A percentile compares a stretch with the other conserved stretches of the same genome.
Conservation (phyloP, 164 flowering plant genomes). For the Annona squamosa region DNA sequence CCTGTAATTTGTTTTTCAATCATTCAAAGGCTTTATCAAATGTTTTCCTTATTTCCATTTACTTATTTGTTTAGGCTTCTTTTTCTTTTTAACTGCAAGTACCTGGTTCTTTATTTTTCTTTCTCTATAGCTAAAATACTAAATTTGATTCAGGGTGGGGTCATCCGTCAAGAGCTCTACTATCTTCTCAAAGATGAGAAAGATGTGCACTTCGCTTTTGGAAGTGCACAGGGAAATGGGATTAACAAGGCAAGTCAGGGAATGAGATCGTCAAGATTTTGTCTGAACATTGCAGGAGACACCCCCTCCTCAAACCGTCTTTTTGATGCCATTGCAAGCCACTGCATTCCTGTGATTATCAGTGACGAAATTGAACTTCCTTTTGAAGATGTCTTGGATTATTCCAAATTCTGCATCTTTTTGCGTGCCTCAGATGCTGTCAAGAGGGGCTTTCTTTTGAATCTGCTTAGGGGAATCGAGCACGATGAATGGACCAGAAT, state of each 20-base stretch:
- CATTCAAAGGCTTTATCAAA: neutral
- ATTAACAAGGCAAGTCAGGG: constrained; percentile 54
- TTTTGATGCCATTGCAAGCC: constrained; percentile 85
- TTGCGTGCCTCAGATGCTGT: constrained; percentile 63
- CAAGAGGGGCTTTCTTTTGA: constrained; percentile 49
- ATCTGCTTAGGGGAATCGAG: constrained; percentile 54
- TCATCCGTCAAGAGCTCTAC: constrained; percentile 76
- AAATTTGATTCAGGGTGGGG: constrained; percentile 54
- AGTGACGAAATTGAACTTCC: constrained; percentile 94
- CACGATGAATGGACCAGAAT: constrained; percentile 57
- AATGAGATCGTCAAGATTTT: constrained; percentile 81
- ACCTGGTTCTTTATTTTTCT: neutral
- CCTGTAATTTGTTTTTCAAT: neutral
- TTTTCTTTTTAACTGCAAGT: neutral
- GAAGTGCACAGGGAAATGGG: constrained; percentile 51
- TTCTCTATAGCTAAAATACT: neutral
- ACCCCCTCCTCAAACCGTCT: constrained; percentile 95
- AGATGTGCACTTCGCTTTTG: constrained; percentile 78
- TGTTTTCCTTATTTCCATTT: neutral
- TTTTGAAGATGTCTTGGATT: constrained; percentile 76
- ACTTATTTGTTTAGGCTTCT: neutral
- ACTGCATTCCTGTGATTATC: constrained; percentile 80
- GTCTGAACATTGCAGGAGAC: constrained; percentile 86
- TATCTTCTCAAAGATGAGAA: constrained; percentile 78
- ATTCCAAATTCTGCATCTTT: constrained; percentile 67